Conservation (phyloP, 345 rosid genomes). For the Acer campestre region DNA sequence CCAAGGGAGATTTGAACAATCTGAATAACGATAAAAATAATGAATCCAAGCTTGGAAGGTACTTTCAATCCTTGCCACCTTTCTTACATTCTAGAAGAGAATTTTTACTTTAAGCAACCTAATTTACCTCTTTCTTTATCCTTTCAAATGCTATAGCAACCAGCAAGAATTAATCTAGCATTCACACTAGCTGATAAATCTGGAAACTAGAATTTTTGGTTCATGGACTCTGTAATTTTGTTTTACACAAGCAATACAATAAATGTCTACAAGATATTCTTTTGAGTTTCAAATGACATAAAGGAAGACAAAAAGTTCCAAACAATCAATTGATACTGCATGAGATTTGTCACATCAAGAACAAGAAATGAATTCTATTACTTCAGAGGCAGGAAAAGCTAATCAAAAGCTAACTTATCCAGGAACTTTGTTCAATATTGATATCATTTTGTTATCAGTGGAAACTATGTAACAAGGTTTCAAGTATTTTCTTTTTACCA, state of each 20-base stretch:
- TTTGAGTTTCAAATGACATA: not conserved
- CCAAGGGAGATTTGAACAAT: not conserved
- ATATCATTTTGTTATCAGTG: not conserved
- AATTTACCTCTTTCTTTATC: not conserved
- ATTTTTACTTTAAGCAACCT: not conserved
- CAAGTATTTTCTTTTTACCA: not conserved
- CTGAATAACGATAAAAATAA: not conserved
- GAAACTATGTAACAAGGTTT: not conserved
- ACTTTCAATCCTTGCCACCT: not conserved
- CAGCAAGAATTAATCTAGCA: not conserved
- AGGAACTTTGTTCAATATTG: slow-evolving; percentile 1
- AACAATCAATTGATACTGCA: not conserved
- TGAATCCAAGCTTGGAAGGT: not conserved
- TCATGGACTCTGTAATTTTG: not conserved
- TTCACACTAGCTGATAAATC: not conserved
- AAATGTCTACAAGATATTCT: not conserved
- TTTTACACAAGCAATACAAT: not conserved
- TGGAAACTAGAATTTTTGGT: not conserved
- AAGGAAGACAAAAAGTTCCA: not conserved
- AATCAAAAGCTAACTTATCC: not conserved
- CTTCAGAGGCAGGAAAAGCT: not conserved
- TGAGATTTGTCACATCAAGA: not conserved
- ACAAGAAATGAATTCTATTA: not conserved
- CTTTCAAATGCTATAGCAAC: not conserved
- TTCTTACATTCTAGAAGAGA: slow-evolving; percentile 4